Percentiles rank a stretch among this genome's conserved stretches.
These are phyloP conservation scores for Cryphonectria radicalis DNA, from an alignment of 2,329 filamentous ascomycete species.

Conservation along the genomic window DNA sequence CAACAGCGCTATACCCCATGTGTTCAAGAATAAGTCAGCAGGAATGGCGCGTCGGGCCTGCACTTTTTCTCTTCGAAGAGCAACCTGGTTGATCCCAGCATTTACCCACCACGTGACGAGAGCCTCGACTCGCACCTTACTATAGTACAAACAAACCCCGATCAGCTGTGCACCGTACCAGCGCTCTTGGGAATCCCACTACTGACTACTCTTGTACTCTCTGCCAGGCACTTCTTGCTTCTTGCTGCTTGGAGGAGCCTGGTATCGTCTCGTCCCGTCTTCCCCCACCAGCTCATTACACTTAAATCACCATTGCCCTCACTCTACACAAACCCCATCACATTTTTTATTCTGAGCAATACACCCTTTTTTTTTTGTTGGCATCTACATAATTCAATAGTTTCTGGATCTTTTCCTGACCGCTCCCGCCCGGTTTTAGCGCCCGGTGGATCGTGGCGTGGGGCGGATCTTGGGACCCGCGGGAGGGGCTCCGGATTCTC, in stretches of 20 bases:
- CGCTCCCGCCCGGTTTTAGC: slow-evolving; percentile 21
- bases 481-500: slow-evolving; percentile 4
- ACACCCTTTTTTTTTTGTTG: neutral
- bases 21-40: neutral
- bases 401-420: slow-evolving; percentile 25
- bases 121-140: neutral
- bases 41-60: neutral
- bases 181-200: neutral
- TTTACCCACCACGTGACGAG: slow-evolving; percentile 9
- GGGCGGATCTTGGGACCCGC: slow-evolving; percentile 19
- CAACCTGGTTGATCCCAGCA: slow-evolving; percentile 23
- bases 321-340: neutral
- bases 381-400: neutral
- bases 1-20: neutral
- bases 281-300: neutral
- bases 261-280: neutral
- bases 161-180: neutral
- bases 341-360: neutral
- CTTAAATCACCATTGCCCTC: neutral
- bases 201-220: neutral
- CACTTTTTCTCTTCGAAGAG: slow-evolving; percentile 4
- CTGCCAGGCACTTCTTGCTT: neutral
- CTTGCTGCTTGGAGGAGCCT: neutral
- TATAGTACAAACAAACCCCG: neutral
- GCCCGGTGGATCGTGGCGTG: slow-evolving; percentile 25